Conservation (phyloP, 208 protist species). For the Leishmania braziliensis region DNA sequence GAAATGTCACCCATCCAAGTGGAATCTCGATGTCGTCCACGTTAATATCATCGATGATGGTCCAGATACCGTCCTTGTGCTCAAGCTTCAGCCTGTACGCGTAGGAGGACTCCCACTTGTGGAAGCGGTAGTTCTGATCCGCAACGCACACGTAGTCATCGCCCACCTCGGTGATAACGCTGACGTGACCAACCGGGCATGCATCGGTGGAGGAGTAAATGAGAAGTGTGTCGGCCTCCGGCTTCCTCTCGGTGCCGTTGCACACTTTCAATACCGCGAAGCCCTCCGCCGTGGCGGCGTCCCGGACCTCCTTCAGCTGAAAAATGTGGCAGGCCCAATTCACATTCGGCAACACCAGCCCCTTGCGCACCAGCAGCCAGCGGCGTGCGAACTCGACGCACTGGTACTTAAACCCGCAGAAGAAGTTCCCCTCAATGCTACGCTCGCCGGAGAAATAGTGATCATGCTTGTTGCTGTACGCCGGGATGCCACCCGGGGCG, state of each 20-base stretch:
- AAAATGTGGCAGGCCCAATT: slow-evolving; percentile 87
- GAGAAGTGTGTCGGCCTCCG: slow-evolving; percentile 76
- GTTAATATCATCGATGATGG: slow-evolving; percentile 68
- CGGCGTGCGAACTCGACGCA: slow-evolving; percentile 91
- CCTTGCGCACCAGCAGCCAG: slow-evolving; percentile 82
- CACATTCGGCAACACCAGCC: slow-evolving; percentile 78
- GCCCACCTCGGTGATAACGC: slow-evolving; percentile 83
- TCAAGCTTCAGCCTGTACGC: slow-evolving; percentile 59
- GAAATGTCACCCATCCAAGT: slow-evolving; percentile 87
- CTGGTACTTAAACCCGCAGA: slow-evolving; percentile 91
- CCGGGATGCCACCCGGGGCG: slow-evolving; percentile 71
- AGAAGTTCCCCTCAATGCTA: slow-evolving; percentile 73
- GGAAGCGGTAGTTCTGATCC: slow-evolving; percentile 88
- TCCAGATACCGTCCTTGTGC: slow-evolving; percentile 58
- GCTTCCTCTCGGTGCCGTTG: slow-evolving; percentile 65
- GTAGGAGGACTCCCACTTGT: slow-evolving; percentile 76
- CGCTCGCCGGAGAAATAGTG: slow-evolving; percentile 88
- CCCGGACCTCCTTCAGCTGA: slow-evolving; percentile 57
- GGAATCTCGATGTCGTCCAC: slow-evolving; percentile 55
- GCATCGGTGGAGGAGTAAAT: slow-evolving; percentile 66
- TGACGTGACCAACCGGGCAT: slow-evolving; percentile 74
- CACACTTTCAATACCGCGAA: slow-evolving; percentile 53
- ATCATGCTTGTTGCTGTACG: slow-evolving; percentile 91
- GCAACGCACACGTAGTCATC: slow-evolving; percentile 84
- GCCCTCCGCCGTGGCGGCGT: slow-evolving; percentile 56